Evolutionary conservation across 495 filamentous ascomycete genomes (phyloP), one percentile per base, ranked within the genome.

Genomic region (Aspergillus bertholletiae): DNA sequence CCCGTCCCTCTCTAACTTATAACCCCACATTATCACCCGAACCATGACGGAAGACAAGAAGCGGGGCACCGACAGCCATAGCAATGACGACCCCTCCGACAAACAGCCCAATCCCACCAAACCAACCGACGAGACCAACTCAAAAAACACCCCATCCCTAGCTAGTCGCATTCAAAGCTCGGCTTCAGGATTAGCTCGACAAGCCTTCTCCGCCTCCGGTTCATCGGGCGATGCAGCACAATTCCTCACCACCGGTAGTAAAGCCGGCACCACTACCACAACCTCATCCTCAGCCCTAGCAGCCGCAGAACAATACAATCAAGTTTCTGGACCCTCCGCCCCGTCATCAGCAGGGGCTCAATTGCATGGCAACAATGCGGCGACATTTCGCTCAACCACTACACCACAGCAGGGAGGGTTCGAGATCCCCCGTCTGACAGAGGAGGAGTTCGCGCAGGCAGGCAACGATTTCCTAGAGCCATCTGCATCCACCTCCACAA

Each of bases 101-200:
- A 23, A 13, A 39, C 28, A 47, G 49, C n/a, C 17, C 37, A 47
- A 37, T 22, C 46, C 12, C 46, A 32, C 44, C 24, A 13, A 26
- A 40, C 45, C 56, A 46, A 44, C 12, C 46, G n/a, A 32, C 17
- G 48, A 56, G 13, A 51, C 20, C 9, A 56, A 49, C 27, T n/a
- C n/a, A n/a, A 48, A 21, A 49, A 35, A 41, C 21, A 4, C 56
- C 26, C 55, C 54, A 26, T 71, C 73, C 7, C 65, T 75, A 9
- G 62, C 69, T 55, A 46, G 44, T 48, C 69, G 73, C 46, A 66
- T 77, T 56, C 73, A 77, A 49, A 59, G 48, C 49, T 77, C 74
- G 18, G 74, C 74, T 0, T 50, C 69, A 5, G 56, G 57, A 0
- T 65, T 76, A 32, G 71, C 72, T 11, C 62, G 62, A 51, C 68